These are phyloP conservation scores for Rubia balearica DNA, from an alignment of 305 asterid species.

Conservation along the genomic window DNA sequence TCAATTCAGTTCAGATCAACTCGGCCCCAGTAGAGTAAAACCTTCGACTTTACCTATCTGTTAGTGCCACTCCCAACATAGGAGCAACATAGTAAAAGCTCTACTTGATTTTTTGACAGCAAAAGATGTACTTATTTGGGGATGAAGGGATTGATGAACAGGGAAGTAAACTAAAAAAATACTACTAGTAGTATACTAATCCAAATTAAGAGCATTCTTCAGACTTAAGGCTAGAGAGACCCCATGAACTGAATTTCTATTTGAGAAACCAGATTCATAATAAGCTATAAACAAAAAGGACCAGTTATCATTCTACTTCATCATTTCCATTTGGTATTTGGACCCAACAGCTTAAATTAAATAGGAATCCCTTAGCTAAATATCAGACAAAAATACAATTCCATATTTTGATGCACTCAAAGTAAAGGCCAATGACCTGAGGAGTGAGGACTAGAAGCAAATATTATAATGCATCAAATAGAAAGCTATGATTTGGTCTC, in stretches of 20 bases:
- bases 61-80: background rate
- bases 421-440: slow-evolving; percentile 5
- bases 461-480: background rate
- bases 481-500: slow-evolving; percentile 31
- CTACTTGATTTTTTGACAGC: background rate
- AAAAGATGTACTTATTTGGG: too few species aligned
- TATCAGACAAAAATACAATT: background rate
- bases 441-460: background rate
- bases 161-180: too few species aligned
- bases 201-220: background rate
- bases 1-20: background rate
- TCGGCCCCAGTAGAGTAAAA: background rate
- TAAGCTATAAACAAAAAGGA: slow-evolving; percentile 10
- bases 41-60: background rate
- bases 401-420: background rate
- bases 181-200: background rate
- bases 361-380: background rate
- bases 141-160: too few species aligned
- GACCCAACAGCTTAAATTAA: background rate
- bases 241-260: background rate
- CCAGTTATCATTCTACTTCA: slow-evolving; percentile 1
- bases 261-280: slow-evolving; percentile 14
- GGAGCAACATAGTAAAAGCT: background rate
- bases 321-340: background rate
- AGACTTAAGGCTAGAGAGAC: background rate